These are phyloP conservation scores for Lactifluus hygrophoroides DNA, from an alignment of 768 basidiomycete species.

Conservation along the genomic window DNA sequence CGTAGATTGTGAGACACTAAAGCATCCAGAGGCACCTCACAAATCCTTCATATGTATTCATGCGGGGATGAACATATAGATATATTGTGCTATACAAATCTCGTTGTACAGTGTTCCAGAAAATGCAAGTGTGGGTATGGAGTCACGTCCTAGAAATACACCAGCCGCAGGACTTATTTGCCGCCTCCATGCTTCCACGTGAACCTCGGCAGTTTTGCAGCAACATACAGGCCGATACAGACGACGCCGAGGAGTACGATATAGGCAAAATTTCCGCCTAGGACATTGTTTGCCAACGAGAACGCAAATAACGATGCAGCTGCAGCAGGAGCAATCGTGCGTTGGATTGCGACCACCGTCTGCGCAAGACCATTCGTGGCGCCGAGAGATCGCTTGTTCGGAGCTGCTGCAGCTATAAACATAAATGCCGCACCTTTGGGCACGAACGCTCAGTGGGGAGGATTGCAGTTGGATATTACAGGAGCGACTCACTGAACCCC, in stretches of 20 bases:
- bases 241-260: background rate
- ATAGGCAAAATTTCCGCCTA: conserved; percentile 34
- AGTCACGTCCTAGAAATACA: too few relatives aligned
- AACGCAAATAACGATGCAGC: conserved; percentile 59
- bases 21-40: too few relatives aligned
- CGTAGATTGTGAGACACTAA: too few relatives aligned
- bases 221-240: background rate
- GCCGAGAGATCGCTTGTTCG: conserved; percentile 54
- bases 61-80: too few relatives aligned
- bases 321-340: conserved; percentile 43
- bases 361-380: conserved; percentile 23
- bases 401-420: conserved; percentile 47
- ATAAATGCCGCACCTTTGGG: conserved; percentile 58
- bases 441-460: background rate
- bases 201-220: background rate
- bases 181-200: background rate
- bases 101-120: too few relatives aligned
- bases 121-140: too few relatives aligned
- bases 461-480: background rate
- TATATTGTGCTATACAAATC: too few relatives aligned
- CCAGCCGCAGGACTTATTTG: background rate
- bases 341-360: conserved; percentile 31
- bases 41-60: too few relatives aligned
- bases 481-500: conserved; percentile 8
- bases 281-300: conserved; percentile 38